Evolutionary conservation across 2,329 filamentous ascomycete species (phyloP), one percentile per base, ranked within the genome.

Genomic region (Cryphonectria japonica): DNA sequence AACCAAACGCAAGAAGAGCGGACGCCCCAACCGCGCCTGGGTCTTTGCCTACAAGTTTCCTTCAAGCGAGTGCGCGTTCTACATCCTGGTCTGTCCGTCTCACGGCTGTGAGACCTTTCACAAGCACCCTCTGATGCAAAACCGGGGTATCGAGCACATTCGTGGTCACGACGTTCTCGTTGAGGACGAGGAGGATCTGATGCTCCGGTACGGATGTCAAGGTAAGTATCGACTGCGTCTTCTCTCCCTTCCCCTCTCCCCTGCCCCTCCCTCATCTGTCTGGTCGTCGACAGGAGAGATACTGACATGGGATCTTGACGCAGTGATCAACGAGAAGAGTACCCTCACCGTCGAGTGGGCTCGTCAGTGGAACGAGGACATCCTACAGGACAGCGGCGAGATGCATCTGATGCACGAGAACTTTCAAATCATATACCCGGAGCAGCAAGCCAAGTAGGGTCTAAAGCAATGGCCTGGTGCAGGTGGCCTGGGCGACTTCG

Each of bases 1-100:
- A 34, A 61, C 59, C 34, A 37, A 14, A 11, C 29, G 7, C 59
- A 61, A n/a, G 34, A 61, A 19, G 32, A 37, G 22, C 19, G 59
- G 59, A 34, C 59, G 59, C 14, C 59, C 59, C 19, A 61, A 61
- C 59, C 59, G 59, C 34, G 16, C 59, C 34, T 61, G 59, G 59
- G 34, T 61, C 59, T 61, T 61, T n/a, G 59, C 32, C 32, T 61
- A 61, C 59, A 39, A 34, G 19, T 61, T 61, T 14, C 59, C 59
- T 34, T 39, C 59, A 6, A 39, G 32, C 59, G 16, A 22, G 19
- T n/a, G 34, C 22, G 59, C 32, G 8, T 9, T 61, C 7, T 61
- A 61, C 34, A 61, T 9, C 22, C 19, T 61, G 32, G 11, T 37
- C 34, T 61, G 59, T 19, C 59, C 59, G 11, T 32, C 32, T 13